A percentile compares a stretch with the other conserved stretches of the same genome.
These are phyloP conservation scores for Chlorophyllum brunneum DNA, from an alignment of 768 basidiomycete genomes.

Conservation along the genomic window DNA sequence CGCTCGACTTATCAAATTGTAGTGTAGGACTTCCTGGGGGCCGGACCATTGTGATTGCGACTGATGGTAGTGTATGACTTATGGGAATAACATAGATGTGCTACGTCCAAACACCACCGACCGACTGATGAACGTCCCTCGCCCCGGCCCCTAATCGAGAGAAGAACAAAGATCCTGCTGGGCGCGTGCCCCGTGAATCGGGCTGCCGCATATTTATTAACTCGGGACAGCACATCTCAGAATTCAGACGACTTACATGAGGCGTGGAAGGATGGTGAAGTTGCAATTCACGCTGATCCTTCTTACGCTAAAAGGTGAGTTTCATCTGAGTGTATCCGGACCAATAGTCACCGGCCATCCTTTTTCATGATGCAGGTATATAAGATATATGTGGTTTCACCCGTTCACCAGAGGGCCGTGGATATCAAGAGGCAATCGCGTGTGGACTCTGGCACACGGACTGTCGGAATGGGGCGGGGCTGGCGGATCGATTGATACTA, in stretches of 20 bases:
- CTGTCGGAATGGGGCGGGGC: conserved; percentile 11
- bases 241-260: conserved; percentile 8
- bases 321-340: neutral
- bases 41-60: too few species aligned
- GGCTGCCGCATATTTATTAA: conserved; percentile 4
- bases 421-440: conserved; percentile 14
- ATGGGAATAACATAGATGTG: too few species aligned
- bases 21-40: too few species aligned
- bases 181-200: conserved; percentile 9
- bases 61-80: too few species aligned
- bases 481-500: conserved; percentile 17
- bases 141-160: conserved; percentile 5
- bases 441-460: conserved; percentile 13
- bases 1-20: too few species aligned
- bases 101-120: conserved; percentile 8
- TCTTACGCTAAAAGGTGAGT: conserved; percentile 15
- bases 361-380: conserved; percentile 12
- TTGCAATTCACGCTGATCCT: conserved; percentile 11
- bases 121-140: conserved; percentile 12
- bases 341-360: neutral
- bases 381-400: conserved; percentile 16
- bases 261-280: conserved; percentile 13
- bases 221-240: neutral
- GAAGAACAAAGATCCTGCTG: conserved; percentile 10
- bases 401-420: conserved; percentile 14